Percentiles rank a stretch among this genome's conserved stretches.
Evolutionary conservation across 148 eudicot genomes (phyloP).

Genomic region (Gaultheria prostrata): DNA sequence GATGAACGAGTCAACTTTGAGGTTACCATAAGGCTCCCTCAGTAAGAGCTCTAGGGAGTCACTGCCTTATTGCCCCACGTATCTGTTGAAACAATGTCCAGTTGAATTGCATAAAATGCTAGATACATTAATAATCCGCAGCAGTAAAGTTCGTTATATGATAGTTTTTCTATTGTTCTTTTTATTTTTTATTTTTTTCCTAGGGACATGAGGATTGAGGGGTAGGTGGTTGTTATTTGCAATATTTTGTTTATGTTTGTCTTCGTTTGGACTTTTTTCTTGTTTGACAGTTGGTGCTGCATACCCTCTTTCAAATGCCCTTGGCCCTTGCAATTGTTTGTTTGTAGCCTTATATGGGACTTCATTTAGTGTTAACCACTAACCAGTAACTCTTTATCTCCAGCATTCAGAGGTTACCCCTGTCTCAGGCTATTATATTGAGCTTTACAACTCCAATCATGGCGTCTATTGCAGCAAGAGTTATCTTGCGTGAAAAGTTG

Average conservation of each 20-base stretch:
- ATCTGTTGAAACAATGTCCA: not conserved
- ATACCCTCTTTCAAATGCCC: not conserved
- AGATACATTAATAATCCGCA: not conserved
- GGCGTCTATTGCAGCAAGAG: slow-evolving; percentile 53
- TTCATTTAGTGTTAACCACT: not conserved
- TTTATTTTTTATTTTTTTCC: not conserved
- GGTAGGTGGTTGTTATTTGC: not conserved
- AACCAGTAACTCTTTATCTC: slow-evolving; percentile 11
- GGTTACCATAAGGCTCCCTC: slow-evolving; percentile 1
- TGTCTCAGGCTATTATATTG: slow-evolving; percentile 42
- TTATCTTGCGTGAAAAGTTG: slow-evolving; percentile 48
- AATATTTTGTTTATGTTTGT: not conserved
- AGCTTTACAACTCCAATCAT: slow-evolving; percentile 59
- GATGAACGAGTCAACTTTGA: not conserved
- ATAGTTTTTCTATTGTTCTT: not conserved
- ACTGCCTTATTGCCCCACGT: not conserved
- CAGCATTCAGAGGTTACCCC: slow-evolving; percentile 55
- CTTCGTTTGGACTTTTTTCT: slow-evolving; percentile 8
- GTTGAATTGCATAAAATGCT: not conserved
- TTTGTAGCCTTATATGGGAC: not conserved
- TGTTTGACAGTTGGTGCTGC: not conserved
- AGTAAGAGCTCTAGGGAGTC: not conserved
- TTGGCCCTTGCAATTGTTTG: not conserved
- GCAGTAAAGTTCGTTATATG: not conserved
- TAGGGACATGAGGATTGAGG: not conserved